phyloP scores from a whole-genome alignment of 148 eudicot species.

The Spergularia bocconei region DNA sequence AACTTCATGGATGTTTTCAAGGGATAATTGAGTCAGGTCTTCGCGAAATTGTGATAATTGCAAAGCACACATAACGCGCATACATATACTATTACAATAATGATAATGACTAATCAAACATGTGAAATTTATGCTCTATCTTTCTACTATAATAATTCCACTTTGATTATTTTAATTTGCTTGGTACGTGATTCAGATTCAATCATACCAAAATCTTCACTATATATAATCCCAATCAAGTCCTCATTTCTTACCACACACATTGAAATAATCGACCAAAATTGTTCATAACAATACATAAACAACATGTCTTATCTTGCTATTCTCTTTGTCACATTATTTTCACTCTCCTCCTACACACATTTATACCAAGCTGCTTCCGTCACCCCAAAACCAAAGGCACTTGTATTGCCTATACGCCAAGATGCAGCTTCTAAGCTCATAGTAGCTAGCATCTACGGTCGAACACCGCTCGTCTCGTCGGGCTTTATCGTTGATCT shows the following conservation, averaged over 20 bases:
- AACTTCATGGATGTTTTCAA: too few relatives aligned
- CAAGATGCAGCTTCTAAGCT: conserved; percentile 43
- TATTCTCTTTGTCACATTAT: conserved; percentile 12
- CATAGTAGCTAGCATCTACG: conserved; percentile 41
- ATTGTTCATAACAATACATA: not conserved
- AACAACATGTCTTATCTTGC: conserved; percentile 16
- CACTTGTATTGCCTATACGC: conserved; percentile 38
- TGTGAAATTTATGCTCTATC: not conserved
- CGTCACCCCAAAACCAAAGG: conserved; percentile 17
- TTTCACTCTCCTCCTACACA: conserved; percentile 8
- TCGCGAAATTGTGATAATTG: too few relatives aligned
- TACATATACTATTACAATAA: too few relatives aligned
- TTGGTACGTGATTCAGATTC: not conserved
- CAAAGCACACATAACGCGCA: too few relatives aligned
- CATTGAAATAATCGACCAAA: too few relatives aligned
- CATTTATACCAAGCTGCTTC: conserved; percentile 9
- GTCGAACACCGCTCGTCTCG: conserved; percentile 41
- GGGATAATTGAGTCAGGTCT: too few relatives aligned
- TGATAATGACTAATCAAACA: not conserved
- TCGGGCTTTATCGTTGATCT: conserved; percentile 44
- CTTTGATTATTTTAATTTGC: not conserved
- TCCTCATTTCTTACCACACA: not conserved
- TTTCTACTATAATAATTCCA: not conserved
- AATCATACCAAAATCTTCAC: not conserved
- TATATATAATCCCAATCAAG: not conserved